Evolutionary conservation across 208 protist genomes (phyloP), one percentile per base, ranked within the genome.

Genomic region (Leishmania tarentolae): DNA sequence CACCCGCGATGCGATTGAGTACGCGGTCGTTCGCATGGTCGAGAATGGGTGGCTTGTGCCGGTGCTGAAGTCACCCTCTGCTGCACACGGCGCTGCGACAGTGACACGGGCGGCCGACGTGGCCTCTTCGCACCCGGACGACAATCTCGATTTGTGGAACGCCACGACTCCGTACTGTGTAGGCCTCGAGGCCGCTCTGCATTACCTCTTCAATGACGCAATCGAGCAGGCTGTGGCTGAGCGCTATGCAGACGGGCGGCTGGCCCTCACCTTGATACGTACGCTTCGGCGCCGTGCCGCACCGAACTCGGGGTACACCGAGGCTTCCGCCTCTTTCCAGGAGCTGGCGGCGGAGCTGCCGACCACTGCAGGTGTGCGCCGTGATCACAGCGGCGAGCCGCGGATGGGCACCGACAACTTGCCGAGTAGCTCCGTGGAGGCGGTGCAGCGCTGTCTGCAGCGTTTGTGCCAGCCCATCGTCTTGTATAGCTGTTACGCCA

Each of bases 31-130:
- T 31, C 81, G 86, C 76, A 85, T 96, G 84, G 84, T 86, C 66
- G 81, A 75, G 42, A 85, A 93, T 11, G 84, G 88, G 19, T 88
- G 89, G 86, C 72, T 94, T 56, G 88, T 93, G 75, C 86, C 81
- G 46, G 65, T 94, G 15, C 11, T 46, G 1, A 46, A 46, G 46
- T n/a, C 3, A 56, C 57, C 35, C 37, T 53, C 57, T 24, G 35
- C n/a, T 9, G n/a, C 31, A 17, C 35, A 52, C 73, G 37, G 35
- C 47, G 17, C 73, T 19, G 24, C 52, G 17, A 46, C 73, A 35
- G 42, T 28, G 21, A 42, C 40, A 47, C 40, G 40, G 68, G 24
- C 15, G 24, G 40, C 68, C 42, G 37, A 72, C 68, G 8, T 21
- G 42, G 42, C 68, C 19, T 21, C 68, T 21, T 72, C 42, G 9